Conservation (phyloP, 2,329 filamentous ascomycete species). For the Ceratocystis lukuohia region DNA sequence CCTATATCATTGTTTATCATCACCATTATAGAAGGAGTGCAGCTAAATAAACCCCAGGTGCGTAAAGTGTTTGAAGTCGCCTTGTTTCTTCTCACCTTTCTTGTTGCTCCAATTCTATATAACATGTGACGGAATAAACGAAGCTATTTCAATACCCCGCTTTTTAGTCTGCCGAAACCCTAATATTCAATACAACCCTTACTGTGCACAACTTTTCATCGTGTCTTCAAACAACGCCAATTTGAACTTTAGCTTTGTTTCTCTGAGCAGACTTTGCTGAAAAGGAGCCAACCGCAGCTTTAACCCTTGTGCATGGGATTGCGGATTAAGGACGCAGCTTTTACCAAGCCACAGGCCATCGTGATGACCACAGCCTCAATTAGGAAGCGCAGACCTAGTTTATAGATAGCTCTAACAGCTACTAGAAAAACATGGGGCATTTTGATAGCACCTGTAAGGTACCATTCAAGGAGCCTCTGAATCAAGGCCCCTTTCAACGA, state of each 20-base stretch:
- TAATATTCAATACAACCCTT: not conserved
- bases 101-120: too few relatives aligned
- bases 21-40: too few relatives aligned
- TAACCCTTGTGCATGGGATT: not conserved
- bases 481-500: not conserved
- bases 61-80: too few relatives aligned
- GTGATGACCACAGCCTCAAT: not conserved
- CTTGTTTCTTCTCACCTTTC: too few relatives aligned
- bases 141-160: not conserved
- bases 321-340: not conserved
- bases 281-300: not conserved
- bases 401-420: not conserved
- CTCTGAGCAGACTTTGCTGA: not conserved
- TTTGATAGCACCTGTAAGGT: not conserved
- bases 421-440: not conserved
- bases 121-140: too few relatives aligned
- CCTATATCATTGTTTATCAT: too few relatives aligned
- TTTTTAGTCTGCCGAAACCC: not conserved
- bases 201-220: not conserved
- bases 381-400: not conserved
- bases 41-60: too few relatives aligned
- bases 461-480: not conserved
- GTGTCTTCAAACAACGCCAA: not conserved
- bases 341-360: not conserved
- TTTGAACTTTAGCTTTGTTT: not conserved